A percentile compares a stretch with the other conserved stretches of the same genome.
Conservation (phyloP, 225 moss, liverwort and hornwort species). For the Physcomitrellopsis africana region DNA sequence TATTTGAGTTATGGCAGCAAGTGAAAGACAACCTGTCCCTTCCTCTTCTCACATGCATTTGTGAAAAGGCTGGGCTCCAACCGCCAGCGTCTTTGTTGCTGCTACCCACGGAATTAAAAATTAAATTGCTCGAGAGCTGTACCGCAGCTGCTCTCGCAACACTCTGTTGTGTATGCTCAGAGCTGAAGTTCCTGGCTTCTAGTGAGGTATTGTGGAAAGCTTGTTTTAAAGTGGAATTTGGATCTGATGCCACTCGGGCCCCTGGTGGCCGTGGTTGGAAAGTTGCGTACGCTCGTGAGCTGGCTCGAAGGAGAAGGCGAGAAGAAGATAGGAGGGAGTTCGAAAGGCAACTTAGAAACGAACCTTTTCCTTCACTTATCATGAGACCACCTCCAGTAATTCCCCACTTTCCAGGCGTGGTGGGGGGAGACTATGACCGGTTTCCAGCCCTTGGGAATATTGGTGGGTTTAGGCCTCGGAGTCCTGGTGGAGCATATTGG, state of each 20-base stretch:
- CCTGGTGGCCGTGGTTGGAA: slow-evolving; percentile 88
- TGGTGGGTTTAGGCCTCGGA: slow-evolving; percentile 53
- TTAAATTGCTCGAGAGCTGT: slow-evolving; percentile 78
- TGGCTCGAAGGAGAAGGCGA: slow-evolving; percentile 65
- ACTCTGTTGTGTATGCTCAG: slow-evolving; percentile 77
- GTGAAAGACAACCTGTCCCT: slow-evolving; percentile 92
- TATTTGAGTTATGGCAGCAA: slow-evolving; percentile 93
- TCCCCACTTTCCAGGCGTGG: slow-evolving; percentile 56
- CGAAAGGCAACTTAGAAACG: slow-evolving; percentile 66
- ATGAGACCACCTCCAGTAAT: slow-evolving; percentile 59
- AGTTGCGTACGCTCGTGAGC: slow-evolving; percentile 71
- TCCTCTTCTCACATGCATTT: slow-evolving; percentile 82
- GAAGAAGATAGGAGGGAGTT: slow-evolving; percentile 79
- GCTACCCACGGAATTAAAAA: slow-evolving; percentile 85
- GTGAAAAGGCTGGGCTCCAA: slow-evolving; percentile 83
- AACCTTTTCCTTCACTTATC: slow-evolving; percentile 54
- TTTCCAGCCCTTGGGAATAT: slow-evolving; percentile 58
- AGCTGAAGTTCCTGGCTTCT: slow-evolving; percentile 77
- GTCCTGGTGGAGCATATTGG: slow-evolving; percentile 62
- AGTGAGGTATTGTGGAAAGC: slow-evolving; percentile 86
- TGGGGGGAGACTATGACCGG: slow-evolving; percentile 69
- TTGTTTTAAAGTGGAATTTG: slow-evolving; percentile 72
- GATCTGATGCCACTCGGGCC: slow-evolving; percentile 46
- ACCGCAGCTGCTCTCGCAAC: slow-evolving; percentile 67
- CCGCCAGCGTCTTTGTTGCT: slow-evolving; percentile 83